A percentile compares a stretch with the other conserved stretches of the same genome.
Evolutionary conservation across 306 rosid genomes (phyloP).

Genomic region (Urtica urens): DNA sequence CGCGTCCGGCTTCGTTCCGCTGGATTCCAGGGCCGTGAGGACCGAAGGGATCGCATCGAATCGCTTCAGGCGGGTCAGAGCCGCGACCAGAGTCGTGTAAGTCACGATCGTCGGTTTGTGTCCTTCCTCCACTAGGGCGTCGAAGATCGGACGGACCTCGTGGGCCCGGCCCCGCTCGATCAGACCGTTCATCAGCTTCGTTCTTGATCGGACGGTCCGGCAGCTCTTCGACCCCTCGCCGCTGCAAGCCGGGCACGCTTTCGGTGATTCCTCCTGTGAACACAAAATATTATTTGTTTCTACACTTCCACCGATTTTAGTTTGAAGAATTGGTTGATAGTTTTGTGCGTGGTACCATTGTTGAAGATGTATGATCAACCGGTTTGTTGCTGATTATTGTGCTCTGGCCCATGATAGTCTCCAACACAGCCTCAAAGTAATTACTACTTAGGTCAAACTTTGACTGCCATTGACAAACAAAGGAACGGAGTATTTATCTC

Average conservation of each 20-base stretch:
- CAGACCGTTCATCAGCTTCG: constrained; percentile 67
- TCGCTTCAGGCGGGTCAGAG: constrained; percentile 71
- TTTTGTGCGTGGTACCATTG: too few relatives aligned
- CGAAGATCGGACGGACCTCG: constrained; percentile 60
- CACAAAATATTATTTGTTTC: background rate
- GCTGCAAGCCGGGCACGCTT: constrained; percentile 60
- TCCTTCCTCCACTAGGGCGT: constrained; percentile 58
- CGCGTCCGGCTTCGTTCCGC: constrained; percentile 72
- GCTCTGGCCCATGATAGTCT: too few relatives aligned
- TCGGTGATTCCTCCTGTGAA: too few relatives aligned
- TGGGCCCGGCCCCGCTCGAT: constrained; percentile 62
- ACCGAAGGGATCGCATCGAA: constrained; percentile 63
- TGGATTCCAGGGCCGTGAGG: constrained; percentile 59
- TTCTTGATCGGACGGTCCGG: constrained; percentile 65
- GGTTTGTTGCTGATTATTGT: too few relatives aligned
- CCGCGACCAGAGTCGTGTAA: constrained; percentile 78
- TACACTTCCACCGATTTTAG: too few relatives aligned
- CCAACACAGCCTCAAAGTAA: too few relatives aligned
- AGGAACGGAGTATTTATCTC: too few relatives aligned
- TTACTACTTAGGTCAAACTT: too few relatives aligned
- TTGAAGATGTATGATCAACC: too few relatives aligned
- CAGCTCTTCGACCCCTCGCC: constrained; percentile 59
- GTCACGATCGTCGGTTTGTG: constrained; percentile 79
- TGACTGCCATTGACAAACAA: too few relatives aligned
- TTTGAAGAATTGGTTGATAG: background rate